Percentiles rank a stretch among this genome's conserved stretches.
Evolutionary conservation across 2,329 filamentous ascomycete genomes (phyloP).

Genomic region (Aspergillus candidus): DNA sequence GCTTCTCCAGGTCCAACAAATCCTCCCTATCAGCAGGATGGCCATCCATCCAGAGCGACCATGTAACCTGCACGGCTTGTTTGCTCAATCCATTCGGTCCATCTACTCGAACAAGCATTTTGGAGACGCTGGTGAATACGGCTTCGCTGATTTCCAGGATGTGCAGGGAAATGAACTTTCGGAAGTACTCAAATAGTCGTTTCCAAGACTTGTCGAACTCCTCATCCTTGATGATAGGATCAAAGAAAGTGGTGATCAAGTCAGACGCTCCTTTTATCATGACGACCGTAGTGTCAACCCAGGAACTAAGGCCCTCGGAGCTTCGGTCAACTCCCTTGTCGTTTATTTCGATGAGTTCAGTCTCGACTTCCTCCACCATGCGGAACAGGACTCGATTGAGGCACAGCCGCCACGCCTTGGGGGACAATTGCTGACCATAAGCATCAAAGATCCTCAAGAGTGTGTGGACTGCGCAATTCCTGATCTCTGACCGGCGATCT

Average conservation of each 20-base stretch:
- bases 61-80: constrained; percentile 55
- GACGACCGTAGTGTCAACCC: constrained; percentile 69
- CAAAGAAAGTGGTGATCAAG: constrained; percentile 70
- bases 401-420: constrained; percentile 77
- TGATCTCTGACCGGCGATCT: constrained; percentile 35
- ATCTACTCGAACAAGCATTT: constrained; percentile 50
- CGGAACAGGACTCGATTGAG: constrained; percentile 74
- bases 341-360: constrained; percentile 31
- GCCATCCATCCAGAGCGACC: constrained; percentile 64
- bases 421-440: constrained; percentile 71
- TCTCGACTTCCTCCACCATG: constrained; percentile 65
- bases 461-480: constrained; percentile 73
- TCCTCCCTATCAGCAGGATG: constrained; percentile 49
- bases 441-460: constrained; percentile 86
- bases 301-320: constrained; percentile 45
- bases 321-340: constrained; percentile 15
- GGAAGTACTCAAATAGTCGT: constrained; percentile 64
- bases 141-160: constrained; percentile 67
- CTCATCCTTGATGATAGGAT: constrained; percentile 59
- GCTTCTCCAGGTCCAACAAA: constrained; percentile 41
- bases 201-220: constrained; percentile 71
- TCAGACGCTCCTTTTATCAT: constrained; percentile 67
- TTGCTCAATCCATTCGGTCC: constrained; percentile 38
- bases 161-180: constrained; percentile 55
- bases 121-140: constrained; percentile 60